Percentiles rank a stretch among this genome's conserved stretches.
Evolutionary conservation across 805 yeast genomes (phyloP).

Genomic region (Candida cerambycidarum): DNA sequence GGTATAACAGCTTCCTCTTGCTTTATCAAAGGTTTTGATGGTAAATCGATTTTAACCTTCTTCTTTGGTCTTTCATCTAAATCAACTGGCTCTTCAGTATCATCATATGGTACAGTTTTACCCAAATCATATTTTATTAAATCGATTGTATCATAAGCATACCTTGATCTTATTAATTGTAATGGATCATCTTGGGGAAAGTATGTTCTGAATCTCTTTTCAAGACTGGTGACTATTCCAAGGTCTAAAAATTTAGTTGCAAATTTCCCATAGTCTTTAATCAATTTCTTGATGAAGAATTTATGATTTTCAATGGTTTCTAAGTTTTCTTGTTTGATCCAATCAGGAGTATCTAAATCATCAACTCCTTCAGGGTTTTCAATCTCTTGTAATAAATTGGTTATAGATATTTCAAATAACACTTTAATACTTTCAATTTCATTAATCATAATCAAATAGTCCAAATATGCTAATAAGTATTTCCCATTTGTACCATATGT

Average conservation of each 20-base stretch:
- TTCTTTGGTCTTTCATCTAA: constrained; percentile 18
- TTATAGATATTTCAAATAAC: constrained; percentile 73
- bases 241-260: constrained; percentile 73
- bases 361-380: constrained; percentile 29
- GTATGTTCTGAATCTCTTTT: constrained; percentile 59
- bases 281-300: constrained; percentile 28
- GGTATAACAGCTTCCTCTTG: constrained; percentile 4
- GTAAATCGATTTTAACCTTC: constrained; percentile 10
- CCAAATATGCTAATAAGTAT: constrained; percentile 67
- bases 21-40: constrained; percentile 13
- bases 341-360: constrained; percentile 26
- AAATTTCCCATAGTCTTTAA: constrained; percentile 55
- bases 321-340: constrained; percentile 48
- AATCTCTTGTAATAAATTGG: constrained; percentile 45
- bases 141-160: constrained; percentile 36
- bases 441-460: constrained; percentile 65
- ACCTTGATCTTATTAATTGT: constrained; percentile 37
- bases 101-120: constrained; percentile 12
- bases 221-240: constrained; percentile 63
- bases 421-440: constrained; percentile 77
- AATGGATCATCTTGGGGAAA: constrained; percentile 61
- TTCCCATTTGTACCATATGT: constrained; percentile 52
- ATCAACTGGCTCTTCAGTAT: constrained; percentile 13
- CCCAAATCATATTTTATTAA: constrained; percentile 41
- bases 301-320: constrained; percentile 25